phyloP scores from a whole-genome alignment of 768 basidiomycete species.

The Boletellus ananas region DNA sequence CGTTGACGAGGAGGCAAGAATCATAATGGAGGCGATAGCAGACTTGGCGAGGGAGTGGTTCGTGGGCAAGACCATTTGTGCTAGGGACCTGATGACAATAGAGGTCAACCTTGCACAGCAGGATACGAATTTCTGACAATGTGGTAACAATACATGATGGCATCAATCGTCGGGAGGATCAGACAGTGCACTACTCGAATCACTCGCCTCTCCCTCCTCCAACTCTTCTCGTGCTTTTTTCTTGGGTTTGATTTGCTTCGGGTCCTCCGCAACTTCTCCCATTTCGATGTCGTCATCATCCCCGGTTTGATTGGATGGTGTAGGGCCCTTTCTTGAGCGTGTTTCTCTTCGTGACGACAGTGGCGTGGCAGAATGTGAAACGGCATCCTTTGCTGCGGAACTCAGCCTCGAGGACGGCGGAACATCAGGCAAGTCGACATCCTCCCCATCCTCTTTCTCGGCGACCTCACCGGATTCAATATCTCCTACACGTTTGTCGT shows the following conservation, averaged over 20 bases:
- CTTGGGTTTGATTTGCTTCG: slow-evolving; percentile 43
- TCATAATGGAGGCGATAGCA: slow-evolving; percentile 62
- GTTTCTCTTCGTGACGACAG: slow-evolving; percentile 23
- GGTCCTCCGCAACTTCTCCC: slow-evolving; percentile 83
- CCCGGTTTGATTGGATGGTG: slow-evolving; percentile 26
- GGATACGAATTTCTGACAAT: slow-evolving; percentile 11
- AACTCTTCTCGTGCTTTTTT: slow-evolving; percentile 65
- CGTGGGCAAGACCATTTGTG: slow-evolving; percentile 59
- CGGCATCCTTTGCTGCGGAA: slow-evolving; percentile 31
- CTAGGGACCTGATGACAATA: slow-evolving; percentile 71
- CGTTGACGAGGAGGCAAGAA: slow-evolving; percentile 42
- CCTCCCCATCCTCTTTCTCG: slow-evolving; percentile 38
- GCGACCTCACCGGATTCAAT: slow-evolving; percentile 41
- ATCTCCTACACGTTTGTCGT: slow-evolving; percentile 38
- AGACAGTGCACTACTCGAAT: slow-evolving; percentile 72
- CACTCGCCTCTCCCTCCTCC: slow-evolving; percentile 86
- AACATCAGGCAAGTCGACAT: slow-evolving; percentile 30
- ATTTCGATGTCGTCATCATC: slow-evolving; percentile 85
- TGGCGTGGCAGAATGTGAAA: slow-evolving; percentile 33
- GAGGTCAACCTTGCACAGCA: slow-evolving; percentile 43
- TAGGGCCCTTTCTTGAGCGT: slow-evolving; percentile 14
- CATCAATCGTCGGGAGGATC: slow-evolving; percentile 62
- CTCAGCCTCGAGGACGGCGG: slow-evolving; percentile 30
- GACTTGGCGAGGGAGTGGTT: slow-evolving; percentile 52
- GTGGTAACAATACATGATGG: neutral